These are phyloP conservation scores for Jimgerdemannia flammicorona DNA, from an alignment of 192 early-diverging fungal species.

Conservation along the genomic window DNA sequence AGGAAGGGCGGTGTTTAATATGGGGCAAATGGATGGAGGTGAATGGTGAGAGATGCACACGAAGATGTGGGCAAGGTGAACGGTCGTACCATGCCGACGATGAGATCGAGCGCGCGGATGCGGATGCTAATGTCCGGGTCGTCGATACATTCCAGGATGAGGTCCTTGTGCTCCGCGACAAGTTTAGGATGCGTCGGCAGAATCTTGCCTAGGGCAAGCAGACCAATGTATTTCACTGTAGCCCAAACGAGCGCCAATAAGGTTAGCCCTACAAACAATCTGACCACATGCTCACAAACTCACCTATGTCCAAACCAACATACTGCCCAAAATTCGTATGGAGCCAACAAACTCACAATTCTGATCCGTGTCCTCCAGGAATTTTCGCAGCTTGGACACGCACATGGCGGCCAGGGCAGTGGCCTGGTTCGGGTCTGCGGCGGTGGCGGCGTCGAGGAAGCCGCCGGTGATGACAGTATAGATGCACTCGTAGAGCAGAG, in stretches of 20 bases:
- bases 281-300: not conserved
- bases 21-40: not conserved
- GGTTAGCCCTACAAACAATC: not conserved
- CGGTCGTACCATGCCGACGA: conserved; percentile 71
- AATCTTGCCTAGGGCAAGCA: conserved; percentile 81
- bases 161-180: conserved; percentile 76
- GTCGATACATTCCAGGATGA: conserved; percentile 85
- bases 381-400: conserved; percentile 72
- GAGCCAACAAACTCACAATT: conserved; percentile 60
- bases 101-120: conserved; percentile 80
- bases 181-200: conserved; percentile 80
- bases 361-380: conserved; percentile 86
- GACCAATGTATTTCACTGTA: conserved; percentile 87
- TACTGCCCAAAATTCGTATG: not conserved
- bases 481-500: conserved; percentile 96
- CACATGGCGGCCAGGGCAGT: conserved; percentile 77
- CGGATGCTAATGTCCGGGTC: conserved; percentile 92
- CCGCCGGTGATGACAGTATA: conserved; percentile 89
- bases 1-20: not conserved
- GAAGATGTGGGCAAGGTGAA: not conserved
- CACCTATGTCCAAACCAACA: too few species aligned
- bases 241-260: not conserved
- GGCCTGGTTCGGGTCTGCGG: conserved; percentile 33
- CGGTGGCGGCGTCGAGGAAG: conserved; percentile 66
- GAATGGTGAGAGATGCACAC: too few species aligned